phyloP scores from a whole-genome alignment of 345 rosid species.

The Abelmoschus esculentus region DNA sequence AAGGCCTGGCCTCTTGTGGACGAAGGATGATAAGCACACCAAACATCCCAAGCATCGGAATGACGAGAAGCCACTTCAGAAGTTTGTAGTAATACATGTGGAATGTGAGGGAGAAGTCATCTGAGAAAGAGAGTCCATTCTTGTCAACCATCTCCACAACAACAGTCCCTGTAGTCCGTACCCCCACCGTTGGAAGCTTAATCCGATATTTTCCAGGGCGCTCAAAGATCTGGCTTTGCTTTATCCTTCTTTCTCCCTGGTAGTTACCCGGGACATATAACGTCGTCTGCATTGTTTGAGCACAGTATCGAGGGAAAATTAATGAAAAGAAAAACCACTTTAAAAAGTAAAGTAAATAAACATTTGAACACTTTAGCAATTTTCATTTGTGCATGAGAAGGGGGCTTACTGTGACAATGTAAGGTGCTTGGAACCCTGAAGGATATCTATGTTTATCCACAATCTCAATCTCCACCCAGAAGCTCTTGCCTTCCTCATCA shows the following conservation, averaged over 20 bases:
- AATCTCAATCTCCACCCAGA: slow-evolving; percentile 95
- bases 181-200: slow-evolving; percentile 88
- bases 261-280: slow-evolving; percentile 93
- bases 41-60: slow-evolving; percentile 98
- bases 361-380: background rate
- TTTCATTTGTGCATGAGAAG: slow-evolving; percentile 2
- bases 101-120: slow-evolving; percentile 57
- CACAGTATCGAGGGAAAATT: background rate
- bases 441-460: slow-evolving; percentile 82
- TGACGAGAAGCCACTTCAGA: slow-evolving; percentile 94
- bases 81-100: slow-evolving; percentile 97
- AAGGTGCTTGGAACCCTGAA: slow-evolving; percentile 84
- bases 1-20: slow-evolving; percentile 84
- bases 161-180: slow-evolving; percentile 88
- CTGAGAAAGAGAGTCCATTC: slow-evolving; percentile 61
- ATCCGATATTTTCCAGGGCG: slow-evolving; percentile 69
- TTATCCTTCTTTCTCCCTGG: slow-evolving; percentile 85
- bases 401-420: slow-evolving; percentile 82
- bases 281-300: slow-evolving; percentile 49
- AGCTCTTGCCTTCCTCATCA: slow-evolving; percentile 97
- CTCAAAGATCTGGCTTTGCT: slow-evolving; percentile 53
- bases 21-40: slow-evolving; percentile 77
- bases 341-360: background rate
- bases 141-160: slow-evolving; percentile 94
- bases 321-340: background rate